Conservation (phyloP, 805 yeast species). For the Maudiozyma saulgeensis region DNA sequence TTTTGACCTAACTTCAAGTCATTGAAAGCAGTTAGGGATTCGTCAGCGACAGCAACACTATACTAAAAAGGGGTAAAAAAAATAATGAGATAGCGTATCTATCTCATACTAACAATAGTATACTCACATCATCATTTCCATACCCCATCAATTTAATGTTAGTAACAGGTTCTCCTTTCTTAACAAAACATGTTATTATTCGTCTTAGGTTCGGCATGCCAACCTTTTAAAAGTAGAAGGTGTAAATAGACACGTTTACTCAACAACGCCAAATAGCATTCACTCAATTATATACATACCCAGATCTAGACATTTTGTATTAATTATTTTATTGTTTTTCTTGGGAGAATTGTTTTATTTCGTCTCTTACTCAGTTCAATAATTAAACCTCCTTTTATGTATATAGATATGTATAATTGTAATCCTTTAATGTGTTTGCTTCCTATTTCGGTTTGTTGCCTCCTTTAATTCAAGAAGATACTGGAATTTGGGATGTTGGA, state of each 20-base stretch:
- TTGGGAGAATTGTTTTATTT: not conserved
- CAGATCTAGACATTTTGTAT: constrained; percentile 29
- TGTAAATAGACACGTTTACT: too few relatives aligned
- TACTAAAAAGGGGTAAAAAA: too few relatives aligned
- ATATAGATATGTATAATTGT: not conserved
- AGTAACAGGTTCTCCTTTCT: too few relatives aligned
- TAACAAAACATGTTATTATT: too few relatives aligned
- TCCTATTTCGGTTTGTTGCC: not conserved
- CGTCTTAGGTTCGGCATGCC: too few relatives aligned
- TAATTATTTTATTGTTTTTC: not conserved
- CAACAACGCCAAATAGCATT: too few relatives aligned
- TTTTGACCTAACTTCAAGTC: constrained; percentile 92
- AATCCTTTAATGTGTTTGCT: not conserved
- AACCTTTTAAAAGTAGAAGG: too few relatives aligned
- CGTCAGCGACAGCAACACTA: constrained; percentile 81
- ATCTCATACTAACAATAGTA: too few relatives aligned
- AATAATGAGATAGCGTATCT: too few relatives aligned
- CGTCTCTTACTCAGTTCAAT: not conserved
- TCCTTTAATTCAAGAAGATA: not conserved
- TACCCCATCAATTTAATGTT: too few relatives aligned
- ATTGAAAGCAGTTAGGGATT: constrained; percentile 87
- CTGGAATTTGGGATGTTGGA: not conserved
- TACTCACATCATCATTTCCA: too few relatives aligned
- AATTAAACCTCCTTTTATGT: not conserved
- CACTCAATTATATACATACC: constrained; percentile 21